Percentiles rank a stretch among this genome's conserved stretches.
Conservation (phyloP, 306 rosid genomes). For the Erythrophleum fordii region DNA sequence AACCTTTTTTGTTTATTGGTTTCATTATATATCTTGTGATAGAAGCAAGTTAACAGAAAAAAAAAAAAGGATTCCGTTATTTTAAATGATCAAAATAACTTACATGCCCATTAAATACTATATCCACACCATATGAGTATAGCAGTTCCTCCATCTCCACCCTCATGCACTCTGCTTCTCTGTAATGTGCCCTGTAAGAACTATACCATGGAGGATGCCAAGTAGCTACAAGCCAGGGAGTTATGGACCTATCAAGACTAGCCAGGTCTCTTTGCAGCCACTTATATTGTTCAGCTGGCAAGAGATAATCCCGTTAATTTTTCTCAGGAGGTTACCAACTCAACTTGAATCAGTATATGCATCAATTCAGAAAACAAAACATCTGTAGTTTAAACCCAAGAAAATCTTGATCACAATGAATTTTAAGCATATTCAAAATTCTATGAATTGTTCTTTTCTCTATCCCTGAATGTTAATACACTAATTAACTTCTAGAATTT, state of each 20-base stretch:
- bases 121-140: slow-evolving; percentile 73
- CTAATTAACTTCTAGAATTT: slow-evolving; percentile 14
- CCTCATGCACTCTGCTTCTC: slow-evolving; percentile 89
- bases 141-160: slow-evolving; percentile 72
- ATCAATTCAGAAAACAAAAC: not conserved
- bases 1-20: not conserved
- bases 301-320: slow-evolving; percentile 6
- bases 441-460: not conserved
- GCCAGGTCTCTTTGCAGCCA: slow-evolving; percentile 89
- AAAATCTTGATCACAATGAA: not conserved
- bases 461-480: not conserved
- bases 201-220: slow-evolving; percentile 97
- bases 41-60: slow-evolving; percentile 22
- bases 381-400: not conserved
- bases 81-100: slow-evolving; percentile 42
- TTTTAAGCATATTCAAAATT: not conserved
- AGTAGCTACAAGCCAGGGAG: slow-evolving; percentile 87
- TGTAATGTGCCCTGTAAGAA: slow-evolving; percentile 72
- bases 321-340: slow-evolving; percentile 25
- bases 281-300: slow-evolving; percentile 70
- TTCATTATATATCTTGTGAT: slow-evolving; percentile 16
- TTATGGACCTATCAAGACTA: slow-evolving; percentile 61
- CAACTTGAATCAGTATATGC: not conserved
- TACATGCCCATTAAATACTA: slow-evolving; percentile 86
- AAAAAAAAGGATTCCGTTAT: slow-evolving; percentile 13